These are phyloP conservation scores for Termitomyces sp. DNA, from an alignment of 768 basidiomycete species.

Conservation along the genomic window DNA sequence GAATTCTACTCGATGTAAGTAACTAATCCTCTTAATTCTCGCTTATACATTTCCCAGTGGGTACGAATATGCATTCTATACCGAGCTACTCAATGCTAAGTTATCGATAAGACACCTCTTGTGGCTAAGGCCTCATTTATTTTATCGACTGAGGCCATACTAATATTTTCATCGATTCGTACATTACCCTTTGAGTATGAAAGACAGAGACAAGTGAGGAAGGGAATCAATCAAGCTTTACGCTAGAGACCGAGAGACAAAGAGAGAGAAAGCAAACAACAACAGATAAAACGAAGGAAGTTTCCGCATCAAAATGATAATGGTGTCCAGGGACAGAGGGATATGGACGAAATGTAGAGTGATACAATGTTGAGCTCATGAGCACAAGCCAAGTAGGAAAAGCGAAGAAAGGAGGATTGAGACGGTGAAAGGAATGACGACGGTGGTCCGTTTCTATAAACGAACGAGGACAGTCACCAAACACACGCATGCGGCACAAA, in stretches of 20 bases:
- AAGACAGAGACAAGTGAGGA: background rate
- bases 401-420: background rate
- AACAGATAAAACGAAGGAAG: background rate
- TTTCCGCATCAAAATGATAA: background rate
- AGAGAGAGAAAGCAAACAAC: background rate
- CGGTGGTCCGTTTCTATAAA: background rate
- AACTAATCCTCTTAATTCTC: no score
- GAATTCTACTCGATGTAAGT: no score
- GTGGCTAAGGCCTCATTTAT: background rate
- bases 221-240: background rate
- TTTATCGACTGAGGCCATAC: background rate
- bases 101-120: no score
- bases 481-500: background rate
- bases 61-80: no score
- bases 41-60: no score
- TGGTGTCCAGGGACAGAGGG: background rate
- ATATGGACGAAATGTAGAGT: background rate
- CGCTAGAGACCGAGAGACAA: background rate
- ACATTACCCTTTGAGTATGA: conserved; percentile 25
- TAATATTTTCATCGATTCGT: conserved; percentile 22
- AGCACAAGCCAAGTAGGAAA: background rate
- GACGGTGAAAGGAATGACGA: background rate
- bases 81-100: no score
- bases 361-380: background rate
- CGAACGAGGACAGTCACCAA: background rate